Evolutionary conservation across 345 rosid species (phyloP), one percentile per base, ranked within the genome.

Genomic region (Gossypioides kirkii): DNA sequence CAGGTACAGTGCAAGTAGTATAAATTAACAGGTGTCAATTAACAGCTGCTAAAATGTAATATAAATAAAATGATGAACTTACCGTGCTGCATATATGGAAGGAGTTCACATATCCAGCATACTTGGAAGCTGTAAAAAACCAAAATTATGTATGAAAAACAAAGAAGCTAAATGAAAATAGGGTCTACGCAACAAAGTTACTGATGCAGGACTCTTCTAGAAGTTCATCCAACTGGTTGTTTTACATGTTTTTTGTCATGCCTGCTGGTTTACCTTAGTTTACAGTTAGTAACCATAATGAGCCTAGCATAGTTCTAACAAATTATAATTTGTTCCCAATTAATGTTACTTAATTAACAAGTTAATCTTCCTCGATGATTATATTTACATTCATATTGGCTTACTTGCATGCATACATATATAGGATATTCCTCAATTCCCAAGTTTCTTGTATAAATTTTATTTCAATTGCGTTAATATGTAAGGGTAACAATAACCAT

Each of bases 11-110:
- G 12, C 17, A 6, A 46, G 65, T 8, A 43, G 22, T 25, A 23
- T 70, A 17, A 42, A 49, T 58, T 11, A 55, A 56, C 8, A 59
- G 0, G 52, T 22, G 38, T 73, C 18, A 26, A 61, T 49, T 46
- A 25, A 28, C 14, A 46, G 20, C 16, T 13, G 18, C 25, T 36
- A 20, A 52, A 38, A 46, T 65, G 28, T 25, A 55, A 59, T 13
- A 45, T 22, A 12, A 74, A 71, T 22, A 73, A 16, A 14, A 61
- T 78, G 25, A 47, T 13, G 61, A 76, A 82, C 91, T 81, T 83
- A 95, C 99, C 32, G 94, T 91, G 81, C 96, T 88, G 78, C 96
- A 91, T 52, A 91, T 71, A 83, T 88, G 81, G 82, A 91, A 84
- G 73, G 89, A 82, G 77, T 81, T 87, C 80, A 91, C 93, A 74